Percentiles rank a stretch among this genome's conserved stretches.
These are phyloP conservation scores for Boletus bicolor DNA, from an alignment of 768 basidiomycete species.

Conservation along the genomic window DNA sequence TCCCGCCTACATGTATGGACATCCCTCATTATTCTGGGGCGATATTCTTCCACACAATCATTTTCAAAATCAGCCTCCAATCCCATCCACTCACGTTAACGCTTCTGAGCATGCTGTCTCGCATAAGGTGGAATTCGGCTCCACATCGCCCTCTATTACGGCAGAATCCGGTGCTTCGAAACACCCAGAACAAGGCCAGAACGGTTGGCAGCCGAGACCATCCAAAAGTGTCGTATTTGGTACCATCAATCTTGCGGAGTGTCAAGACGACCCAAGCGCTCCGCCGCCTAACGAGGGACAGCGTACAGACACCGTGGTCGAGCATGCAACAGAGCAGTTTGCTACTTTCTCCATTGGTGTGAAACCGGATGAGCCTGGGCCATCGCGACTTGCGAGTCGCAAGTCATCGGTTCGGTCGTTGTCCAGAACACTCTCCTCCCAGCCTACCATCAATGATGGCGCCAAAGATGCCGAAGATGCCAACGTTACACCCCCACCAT, in stretches of 20 bases:
- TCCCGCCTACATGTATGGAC: slow-evolving; percentile 32
- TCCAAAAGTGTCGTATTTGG: slow-evolving; percentile 48
- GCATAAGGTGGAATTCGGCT: slow-evolving; percentile 17
- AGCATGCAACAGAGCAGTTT: slow-evolving; percentile 29
- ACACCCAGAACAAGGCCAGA: slow-evolving; percentile 3
- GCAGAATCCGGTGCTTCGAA: slow-evolving; percentile 9
- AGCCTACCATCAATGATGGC: neutral
- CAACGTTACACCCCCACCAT: neutral
- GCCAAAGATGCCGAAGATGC: slow-evolving; percentile 5
- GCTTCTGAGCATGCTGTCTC: slow-evolving; percentile 11
- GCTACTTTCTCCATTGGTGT: slow-evolving; percentile 46
- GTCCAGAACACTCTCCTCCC: slow-evolving; percentile 7
- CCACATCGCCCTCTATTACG: slow-evolving; percentile 14
- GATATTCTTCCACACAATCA: slow-evolving; percentile 16
- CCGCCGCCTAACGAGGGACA: slow-evolving; percentile 1
- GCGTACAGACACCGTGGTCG: slow-evolving; percentile 10
- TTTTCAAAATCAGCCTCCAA: slow-evolving; percentile 16
- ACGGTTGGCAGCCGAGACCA: slow-evolving; percentile 3
- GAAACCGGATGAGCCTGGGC: slow-evolving; percentile 35
- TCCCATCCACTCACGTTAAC: slow-evolving; percentile 7
- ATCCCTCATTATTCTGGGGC: slow-evolving; percentile 41
- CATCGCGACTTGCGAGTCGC: slow-evolving; percentile 23
- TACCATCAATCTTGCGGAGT: slow-evolving; percentile 39
- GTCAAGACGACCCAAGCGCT: slow-evolving; percentile 3
- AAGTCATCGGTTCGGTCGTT: slow-evolving; percentile 25